These are phyloP conservation scores for Umbelopsis ramanniana DNA, from an alignment of 192 early-diverging fungal species.

Conservation along the genomic window DNA sequence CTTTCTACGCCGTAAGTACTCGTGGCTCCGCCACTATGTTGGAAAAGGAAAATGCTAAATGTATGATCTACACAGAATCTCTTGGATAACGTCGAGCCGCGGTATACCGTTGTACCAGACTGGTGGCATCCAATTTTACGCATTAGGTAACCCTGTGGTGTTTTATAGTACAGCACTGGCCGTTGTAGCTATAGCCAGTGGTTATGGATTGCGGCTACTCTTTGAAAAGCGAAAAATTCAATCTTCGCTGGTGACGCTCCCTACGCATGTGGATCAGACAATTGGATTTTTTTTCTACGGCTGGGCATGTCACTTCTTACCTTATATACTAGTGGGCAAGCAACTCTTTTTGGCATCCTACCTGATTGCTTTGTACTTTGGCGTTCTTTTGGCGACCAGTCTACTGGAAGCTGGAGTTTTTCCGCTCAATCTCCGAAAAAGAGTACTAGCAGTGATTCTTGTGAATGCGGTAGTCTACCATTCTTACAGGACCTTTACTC, in stretches of 20 bases:
- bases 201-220: slow-evolving; percentile 55
- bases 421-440: slow-evolving; percentile 53
- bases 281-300: slow-evolving; percentile 73
- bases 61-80: slow-evolving; percentile 25
- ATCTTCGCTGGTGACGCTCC: slow-evolving; percentile 22
- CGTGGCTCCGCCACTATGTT: not conserved
- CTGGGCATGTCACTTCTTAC: slow-evolving; percentile 87
- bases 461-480: slow-evolving; percentile 52
- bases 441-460: slow-evolving; percentile 54
- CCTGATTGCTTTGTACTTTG: slow-evolving; percentile 88
- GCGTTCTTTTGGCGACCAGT: slow-evolving; percentile 70
- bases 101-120: slow-evolving; percentile 90
- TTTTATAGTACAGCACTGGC: slow-evolving; percentile 75
- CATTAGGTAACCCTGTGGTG: slow-evolving; percentile 88
- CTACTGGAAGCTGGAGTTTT: slow-evolving; percentile 75
- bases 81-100: slow-evolving; percentile 83
- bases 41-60: not conserved
- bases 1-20: slow-evolving; percentile 74
- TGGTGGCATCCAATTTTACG: slow-evolving; percentile 74
- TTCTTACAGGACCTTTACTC: slow-evolving; percentile 70
- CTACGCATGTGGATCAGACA: slow-evolving; percentile 53
- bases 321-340: slow-evolving; percentile 89
- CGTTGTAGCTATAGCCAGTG: slow-evolving; percentile 56
- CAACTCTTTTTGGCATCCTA: slow-evolving; percentile 94
- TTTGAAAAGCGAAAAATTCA: slow-evolving; percentile 58